Base-by-base conservation (phyloP, 176 grass and related monocot species). In the Guadua angustifolia region DNA sequence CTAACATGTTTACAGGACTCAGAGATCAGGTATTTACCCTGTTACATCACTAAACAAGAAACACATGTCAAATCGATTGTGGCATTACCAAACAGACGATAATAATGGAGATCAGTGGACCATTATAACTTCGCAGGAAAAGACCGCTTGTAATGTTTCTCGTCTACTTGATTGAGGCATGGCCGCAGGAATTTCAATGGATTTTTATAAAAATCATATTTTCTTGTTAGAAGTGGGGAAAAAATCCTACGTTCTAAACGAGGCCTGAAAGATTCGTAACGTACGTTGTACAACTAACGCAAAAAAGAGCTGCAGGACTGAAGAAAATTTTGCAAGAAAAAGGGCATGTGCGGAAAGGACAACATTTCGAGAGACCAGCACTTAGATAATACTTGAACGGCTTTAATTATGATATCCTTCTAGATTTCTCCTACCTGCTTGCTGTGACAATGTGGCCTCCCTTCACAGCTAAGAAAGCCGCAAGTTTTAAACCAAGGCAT, bases 281-380 rank as follows among this genome's bases (percentile, higher is more conserved):
- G 1, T 62, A 17, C 38, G 1, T 62, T 47, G n/a, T 44, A 35
- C 69, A 47, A 39, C 75, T 29, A 62, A 19, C 42, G 74, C 51
- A 14, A 80, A 42, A 84, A 56, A 40, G 69, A 66, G 45, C 6
- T 3, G 61, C 46, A 56, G 66, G 73, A 83, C 74, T 3, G 44
- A 47, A n/a, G 66, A 51, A 80, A 69, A 25, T 6, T 58, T 65
- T 61, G 76, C 26, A 2, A 40, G 62, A n/a, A 45, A 76, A 80
- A 33, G 14, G 14, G 52, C 71, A 82, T 89, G 77, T 76, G 87
- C 51, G 17, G 24, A 75, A 81, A 89, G 82, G 77, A 81, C 88
- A 17, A 6, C 74, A 66, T 60, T 85, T 46, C 21, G 2, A 10
- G 32, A 15, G 69, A 79, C 29, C 32, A 13, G 38, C 39, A 11